A percentile compares a stretch with the other conserved stretches of the same genome.
Conservation (phyloP, 768 basidiomycete species). For the Lactarius pseudohatsudake region DNA sequence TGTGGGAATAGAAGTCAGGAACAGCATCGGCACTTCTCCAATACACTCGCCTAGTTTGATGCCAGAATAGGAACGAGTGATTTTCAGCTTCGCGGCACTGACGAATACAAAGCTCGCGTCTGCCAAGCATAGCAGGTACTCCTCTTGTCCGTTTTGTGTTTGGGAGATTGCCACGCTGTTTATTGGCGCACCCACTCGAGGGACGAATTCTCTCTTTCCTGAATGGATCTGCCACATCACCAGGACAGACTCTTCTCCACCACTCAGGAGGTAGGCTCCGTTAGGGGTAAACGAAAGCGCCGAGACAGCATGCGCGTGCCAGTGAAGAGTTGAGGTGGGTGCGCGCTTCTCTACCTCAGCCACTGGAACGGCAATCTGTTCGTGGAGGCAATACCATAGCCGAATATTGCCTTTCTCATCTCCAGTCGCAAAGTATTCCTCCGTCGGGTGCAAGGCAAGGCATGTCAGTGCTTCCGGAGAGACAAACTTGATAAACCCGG, state of each 20-base stretch:
- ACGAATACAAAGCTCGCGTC: slow-evolving; percentile 84
- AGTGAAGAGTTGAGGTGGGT: slow-evolving; percentile 85
- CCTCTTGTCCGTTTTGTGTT: slow-evolving; percentile 61
- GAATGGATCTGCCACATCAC: slow-evolving; percentile 95
- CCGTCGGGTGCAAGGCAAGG: slow-evolving; percentile 81
- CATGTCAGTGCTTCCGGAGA: slow-evolving; percentile 80
- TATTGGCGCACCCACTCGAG: slow-evolving; percentile 87
- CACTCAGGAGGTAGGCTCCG: slow-evolving; percentile 89
- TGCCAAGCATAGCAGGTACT: slow-evolving; percentile 78
- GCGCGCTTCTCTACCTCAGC: slow-evolving; percentile 73
- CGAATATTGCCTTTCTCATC: slow-evolving; percentile 82
- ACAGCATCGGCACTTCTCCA: slow-evolving; percentile 19
- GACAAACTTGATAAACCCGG: slow-evolving; percentile 80
- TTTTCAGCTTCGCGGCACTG: slow-evolving; percentile 65
- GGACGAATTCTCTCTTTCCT: slow-evolving; percentile 88
- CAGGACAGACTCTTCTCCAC: slow-evolving; percentile 94
- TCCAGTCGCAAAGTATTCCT: slow-evolving; percentile 95
- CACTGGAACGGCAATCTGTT: slow-evolving; percentile 47
- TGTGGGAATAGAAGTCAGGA: slow-evolving; percentile 24
- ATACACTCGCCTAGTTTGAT: slow-evolving; percentile 67
- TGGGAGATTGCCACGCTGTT: slow-evolving; percentile 62
- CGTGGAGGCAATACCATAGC: slow-evolving; percentile 89
- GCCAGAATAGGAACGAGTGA: slow-evolving; percentile 70
- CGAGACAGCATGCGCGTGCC: slow-evolving; percentile 95
- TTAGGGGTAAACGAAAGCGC: slow-evolving; percentile 85